Conservation (phyloP, 345 rosid genomes). For the Pistacia integerrima region DNA sequence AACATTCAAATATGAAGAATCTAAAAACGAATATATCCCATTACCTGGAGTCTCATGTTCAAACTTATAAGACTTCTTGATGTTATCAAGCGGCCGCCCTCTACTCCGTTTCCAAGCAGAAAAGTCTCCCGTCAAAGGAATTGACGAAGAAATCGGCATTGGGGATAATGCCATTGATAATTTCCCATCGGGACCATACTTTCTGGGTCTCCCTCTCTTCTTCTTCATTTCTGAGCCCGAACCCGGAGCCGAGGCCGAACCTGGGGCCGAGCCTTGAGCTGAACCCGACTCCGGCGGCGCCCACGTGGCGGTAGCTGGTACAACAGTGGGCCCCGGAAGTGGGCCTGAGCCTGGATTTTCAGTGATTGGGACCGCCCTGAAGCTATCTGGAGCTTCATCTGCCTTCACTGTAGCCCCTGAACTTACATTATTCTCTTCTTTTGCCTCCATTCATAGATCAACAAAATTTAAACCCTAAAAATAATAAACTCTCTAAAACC, state of each 20-base stretch:
- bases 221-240: slow-evolving; percentile 53
- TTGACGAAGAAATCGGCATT: slow-evolving; percentile 84
- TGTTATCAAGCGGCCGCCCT: slow-evolving; percentile 47
- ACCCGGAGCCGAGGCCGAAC: slow-evolving; percentile 23
- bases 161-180: slow-evolving; percentile 66
- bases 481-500: slow-evolving; percentile 35
- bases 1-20: neutral
- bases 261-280: slow-evolving; percentile 16
- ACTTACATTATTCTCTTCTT: slow-evolving; percentile 44
- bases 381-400: slow-evolving; percentile 55
- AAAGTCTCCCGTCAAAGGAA: slow-evolving; percentile 65
- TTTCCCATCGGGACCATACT: slow-evolving; percentile 72
- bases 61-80: slow-evolving; percentile 55
- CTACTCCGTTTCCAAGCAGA: slow-evolving; percentile 59
- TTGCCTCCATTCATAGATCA: slow-evolving; percentile 66
- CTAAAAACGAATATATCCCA: neutral
- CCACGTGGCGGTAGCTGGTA: slow-evolving; percentile 17
- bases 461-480: slow-evolving; percentile 20
- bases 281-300: neutral
- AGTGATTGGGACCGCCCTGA: slow-evolving; percentile 48
- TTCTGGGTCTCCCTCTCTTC: slow-evolving; percentile 93
- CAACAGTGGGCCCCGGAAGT: slow-evolving; percentile 31
- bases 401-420: slow-evolving; percentile 43
- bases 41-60: slow-evolving; percentile 65
- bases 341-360: slow-evolving; percentile 46